Evolutionary conservation across 805 yeast genomes (phyloP).

Genomic region (Wickerhamiella hasegawae): DNA sequence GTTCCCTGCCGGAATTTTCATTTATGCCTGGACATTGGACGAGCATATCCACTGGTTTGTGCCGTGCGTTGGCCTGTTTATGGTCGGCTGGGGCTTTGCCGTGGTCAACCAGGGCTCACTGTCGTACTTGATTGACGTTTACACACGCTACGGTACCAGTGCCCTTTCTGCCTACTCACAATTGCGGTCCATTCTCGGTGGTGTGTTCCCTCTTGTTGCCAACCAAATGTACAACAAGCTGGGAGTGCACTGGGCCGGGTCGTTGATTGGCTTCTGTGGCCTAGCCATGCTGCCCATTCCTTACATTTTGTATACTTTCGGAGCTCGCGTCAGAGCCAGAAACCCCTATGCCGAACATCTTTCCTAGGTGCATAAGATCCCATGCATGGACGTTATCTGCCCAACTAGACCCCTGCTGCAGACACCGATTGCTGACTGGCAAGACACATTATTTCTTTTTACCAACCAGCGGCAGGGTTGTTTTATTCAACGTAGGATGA

Average conservation of each 20-base stretch:
- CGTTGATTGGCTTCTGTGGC: too few relatives aligned
- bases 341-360: slow-evolving; percentile 52
- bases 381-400: too few relatives aligned
- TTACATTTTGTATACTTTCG: slow-evolving; percentile 41
- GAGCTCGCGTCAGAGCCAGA: slow-evolving; percentile 35
- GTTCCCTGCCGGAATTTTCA: slow-evolving; percentile 54
- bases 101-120: slow-evolving; percentile 53
- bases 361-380: too few relatives aligned
- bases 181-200: slow-evolving; percentile 51
- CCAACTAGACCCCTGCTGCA: too few relatives aligned
- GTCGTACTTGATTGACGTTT: slow-evolving; percentile 55
- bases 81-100: slow-evolving; percentile 43
- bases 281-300: slow-evolving; percentile 63
- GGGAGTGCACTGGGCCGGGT: slow-evolving; percentile 65
- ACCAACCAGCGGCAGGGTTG: too few relatives aligned
- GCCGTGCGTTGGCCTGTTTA: slow-evolving; percentile 43
- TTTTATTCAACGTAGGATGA: too few relatives aligned
- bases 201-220: slow-evolving; percentile 53
- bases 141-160: slow-evolving; percentile 52
- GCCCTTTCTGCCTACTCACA: slow-evolving; percentile 54
- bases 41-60: slow-evolving; percentile 42
- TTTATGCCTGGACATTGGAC: slow-evolving; percentile 62
- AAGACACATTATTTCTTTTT: too few relatives aligned
- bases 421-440: too few relatives aligned
- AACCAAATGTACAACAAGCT: slow-evolving; percentile 36